Conservation (phyloP, 768 basidiomycete genomes). For the Chalciporus sphaerocephalus region DNA sequence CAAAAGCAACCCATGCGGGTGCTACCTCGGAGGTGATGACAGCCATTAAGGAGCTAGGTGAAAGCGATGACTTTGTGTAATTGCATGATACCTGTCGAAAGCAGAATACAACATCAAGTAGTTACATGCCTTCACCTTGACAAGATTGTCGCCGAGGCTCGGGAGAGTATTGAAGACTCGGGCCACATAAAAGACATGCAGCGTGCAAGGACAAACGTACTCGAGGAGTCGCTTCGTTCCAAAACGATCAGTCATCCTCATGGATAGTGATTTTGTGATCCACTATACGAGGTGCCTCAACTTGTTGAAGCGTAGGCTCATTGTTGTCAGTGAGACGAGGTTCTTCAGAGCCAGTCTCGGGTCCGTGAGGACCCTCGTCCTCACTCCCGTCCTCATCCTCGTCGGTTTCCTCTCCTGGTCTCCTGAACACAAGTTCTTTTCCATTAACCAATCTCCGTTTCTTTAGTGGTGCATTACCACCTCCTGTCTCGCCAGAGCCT, state of each 20-base stretch:
- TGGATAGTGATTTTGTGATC: conserved; percentile 44
- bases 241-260: conserved; percentile 42
- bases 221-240: background rate
- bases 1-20: too few relatives aligned
- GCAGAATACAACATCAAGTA: conserved; percentile 1
- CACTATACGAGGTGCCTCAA: conserved; percentile 22
- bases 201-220: background rate
- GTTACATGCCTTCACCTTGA: conserved; percentile 7
- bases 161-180: too few relatives aligned
- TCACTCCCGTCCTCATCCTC: conserved; percentile 43
- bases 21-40: too few relatives aligned
- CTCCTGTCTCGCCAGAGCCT: conserved; percentile 22
- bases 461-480: conserved; percentile 52
- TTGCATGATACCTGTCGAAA: conserved; percentile 6
- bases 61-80: too few relatives aligned
- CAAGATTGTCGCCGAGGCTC: background rate
- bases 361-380: background rate
- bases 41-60: background rate
- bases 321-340: background rate
- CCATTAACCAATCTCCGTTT: conserved; percentile 80
- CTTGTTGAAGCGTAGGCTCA: conserved; percentile 1
- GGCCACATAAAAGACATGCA: background rate
- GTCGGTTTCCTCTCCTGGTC: conserved; percentile 48
- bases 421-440: conserved; percentile 58
- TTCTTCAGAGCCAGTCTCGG: conserved; percentile 3